phyloP scores from a whole-genome alignment of 1,139 yeast genomes.

The Kodamaea fungicola region DNA sequence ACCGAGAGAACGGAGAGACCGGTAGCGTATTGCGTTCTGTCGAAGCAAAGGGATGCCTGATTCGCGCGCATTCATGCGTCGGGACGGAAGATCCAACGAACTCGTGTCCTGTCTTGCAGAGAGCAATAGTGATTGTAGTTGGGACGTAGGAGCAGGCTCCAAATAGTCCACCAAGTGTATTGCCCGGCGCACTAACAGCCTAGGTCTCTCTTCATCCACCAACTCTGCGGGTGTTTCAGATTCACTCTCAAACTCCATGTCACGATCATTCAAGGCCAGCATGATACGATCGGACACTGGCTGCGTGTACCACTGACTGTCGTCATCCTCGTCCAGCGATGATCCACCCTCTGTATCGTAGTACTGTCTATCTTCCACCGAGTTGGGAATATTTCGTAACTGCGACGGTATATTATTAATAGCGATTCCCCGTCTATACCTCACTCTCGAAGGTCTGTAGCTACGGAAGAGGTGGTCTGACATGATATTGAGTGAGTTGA shows the following conservation, averaged over 20 bases:
- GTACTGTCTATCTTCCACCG: not conserved
- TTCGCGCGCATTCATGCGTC: not conserved
- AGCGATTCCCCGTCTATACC: not conserved
- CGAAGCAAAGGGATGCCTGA: conserved; percentile 12
- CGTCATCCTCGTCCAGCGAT: conserved; percentile 8
- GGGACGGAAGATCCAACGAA: conserved; percentile 3
- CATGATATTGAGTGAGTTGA: conserved; percentile 13
- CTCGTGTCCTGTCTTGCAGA: conserved; percentile 5
- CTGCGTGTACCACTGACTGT: not conserved
- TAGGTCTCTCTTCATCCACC: conserved; percentile 5
- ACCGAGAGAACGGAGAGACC: not conserved
- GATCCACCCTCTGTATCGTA: conserved; percentile 6
- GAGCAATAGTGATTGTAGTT: conserved; percentile 2
- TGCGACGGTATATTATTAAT: conserved; percentile 8
- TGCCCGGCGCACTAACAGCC: conserved; percentile 5
- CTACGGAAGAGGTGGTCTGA: conserved; percentile 13
- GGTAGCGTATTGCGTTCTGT: conserved; percentile 14
- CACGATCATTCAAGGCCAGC: conserved; percentile 3
- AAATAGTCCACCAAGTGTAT: conserved; percentile 4
- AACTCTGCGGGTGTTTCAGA: conserved; percentile 5
- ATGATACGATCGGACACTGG: not conserved
- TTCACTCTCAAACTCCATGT: conserved; percentile 1
- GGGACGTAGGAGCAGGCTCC: conserved; percentile 2
- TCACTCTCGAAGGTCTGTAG: conserved; percentile 1
- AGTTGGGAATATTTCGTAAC: conserved; percentile 6